Evolutionary conservation across 345 rosid species (phyloP), one percentile per base, ranked within the genome.

Genomic region (Excoecaria cochinchinensis): DNA sequence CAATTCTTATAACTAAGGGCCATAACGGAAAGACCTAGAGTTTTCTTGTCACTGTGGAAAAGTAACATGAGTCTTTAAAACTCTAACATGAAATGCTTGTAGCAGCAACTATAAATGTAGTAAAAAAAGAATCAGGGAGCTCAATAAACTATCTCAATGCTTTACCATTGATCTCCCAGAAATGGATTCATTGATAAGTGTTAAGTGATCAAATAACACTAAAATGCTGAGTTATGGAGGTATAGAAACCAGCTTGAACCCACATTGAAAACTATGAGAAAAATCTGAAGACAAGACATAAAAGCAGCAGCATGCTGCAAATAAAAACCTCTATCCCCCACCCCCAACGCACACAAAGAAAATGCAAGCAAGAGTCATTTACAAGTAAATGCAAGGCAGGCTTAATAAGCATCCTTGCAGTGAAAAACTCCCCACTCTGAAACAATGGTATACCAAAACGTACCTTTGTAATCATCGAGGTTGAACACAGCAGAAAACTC

Each of bases 391-490:
- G 11, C 9, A 58, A 56, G 56, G 50, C 53, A 57, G 52, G 39
- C 60, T 46, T 13, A 59, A 42, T 56, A 44, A 38, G 8, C 71
- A 72, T 58, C 19, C 57, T 17, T 14, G 24, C 42, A 21, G 39
- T 53, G 55, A 14, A 56, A 66, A 55, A 31, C 17, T 40, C 11
- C 25, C 38, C 50, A 44, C 17, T 25, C 21, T 47, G 46, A 57
- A 74, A 22, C 57, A 31, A 25, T 36, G 22, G 13, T 24, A 55
- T 4, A 40, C 13, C 66, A 75, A 71, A 47, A 52, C 14, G n/a
- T 73, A 93, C 99, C 97, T 93, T 89, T 95, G 77, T 93, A 95
- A 82, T 95, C 99, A 86, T 95, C 96, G 24, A 95, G 94, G 77
- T 90, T 95, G 80, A 95, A 95, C 79, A 93, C 76, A 64, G 87